These are phyloP conservation scores for Eucalyptus microcorys DNA, from an alignment of 345 rosid genomes.

Conservation along the genomic window DNA sequence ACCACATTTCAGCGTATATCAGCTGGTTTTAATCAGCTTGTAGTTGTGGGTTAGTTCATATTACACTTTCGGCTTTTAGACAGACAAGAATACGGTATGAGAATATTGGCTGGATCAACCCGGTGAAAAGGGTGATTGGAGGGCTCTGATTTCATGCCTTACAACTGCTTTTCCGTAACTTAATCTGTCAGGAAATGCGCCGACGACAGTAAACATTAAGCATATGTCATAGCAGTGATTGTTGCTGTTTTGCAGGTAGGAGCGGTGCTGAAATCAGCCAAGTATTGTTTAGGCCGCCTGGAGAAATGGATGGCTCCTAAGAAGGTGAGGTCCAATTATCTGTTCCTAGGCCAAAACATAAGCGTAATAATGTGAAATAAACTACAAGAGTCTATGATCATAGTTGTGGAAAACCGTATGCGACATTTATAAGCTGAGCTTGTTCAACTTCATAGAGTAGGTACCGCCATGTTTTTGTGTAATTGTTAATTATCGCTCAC, in stretches of 20 bases:
- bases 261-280: constrained; percentile 45
- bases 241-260: constrained; percentile 31
- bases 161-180: not conserved
- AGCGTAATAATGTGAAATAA: not conserved
- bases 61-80: not conserved
- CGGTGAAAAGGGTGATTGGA: not conserved
- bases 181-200: not conserved
- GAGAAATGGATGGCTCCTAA: constrained; percentile 72
- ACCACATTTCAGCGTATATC: not conserved
- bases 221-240: not conserved
- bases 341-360: not conserved
- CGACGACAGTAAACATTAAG: not conserved
- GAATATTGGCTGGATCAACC: not conserved
- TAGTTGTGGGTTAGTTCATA: not conserved
- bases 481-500: not conserved
- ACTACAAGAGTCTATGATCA: not conserved
- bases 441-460: not conserved
- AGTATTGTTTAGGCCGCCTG: constrained; percentile 25
- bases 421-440: not conserved
- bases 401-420: not conserved
- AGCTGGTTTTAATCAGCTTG: not conserved
- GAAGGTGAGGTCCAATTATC: constrained; percentile 24
- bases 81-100: not conserved
- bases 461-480: not conserved
- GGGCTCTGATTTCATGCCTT: not conserved